Percentiles rank a stretch among this genome's conserved stretches.
These are phyloP conservation scores for Maudiozyma pseudohumilis DNA, from an alignment of 805 yeast species.

Conservation along the genomic window DNA sequence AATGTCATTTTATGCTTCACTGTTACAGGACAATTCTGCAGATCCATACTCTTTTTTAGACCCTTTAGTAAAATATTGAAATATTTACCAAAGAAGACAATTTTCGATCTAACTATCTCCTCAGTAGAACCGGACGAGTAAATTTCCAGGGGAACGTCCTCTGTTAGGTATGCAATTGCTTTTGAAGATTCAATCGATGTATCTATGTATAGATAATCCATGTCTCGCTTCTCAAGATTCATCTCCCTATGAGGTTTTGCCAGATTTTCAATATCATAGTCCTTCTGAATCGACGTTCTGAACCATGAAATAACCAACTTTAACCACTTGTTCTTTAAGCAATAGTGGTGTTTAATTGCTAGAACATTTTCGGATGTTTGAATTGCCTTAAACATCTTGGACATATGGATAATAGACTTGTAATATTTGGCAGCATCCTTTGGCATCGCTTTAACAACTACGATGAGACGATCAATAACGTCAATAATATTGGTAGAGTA, in stretches of 20 bases:
- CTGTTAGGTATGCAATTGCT: constrained; percentile 46
- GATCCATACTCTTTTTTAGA: constrained; percentile 30
- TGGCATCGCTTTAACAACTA: constrained; percentile 20
- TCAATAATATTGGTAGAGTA: constrained; percentile 29
- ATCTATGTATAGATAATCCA: constrained; percentile 43
- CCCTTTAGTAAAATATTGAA: constrained; percentile 49
- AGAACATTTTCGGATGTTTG: constrained; percentile 21
- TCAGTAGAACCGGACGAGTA: constrained; percentile 45
- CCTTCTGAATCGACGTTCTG: constrained; percentile 39
- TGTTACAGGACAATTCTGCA: constrained; percentile 30
- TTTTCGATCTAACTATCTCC: constrained; percentile 45
- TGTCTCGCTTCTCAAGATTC: constrained; percentile 32
- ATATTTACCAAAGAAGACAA: constrained; percentile 57
- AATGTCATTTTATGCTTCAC: constrained; percentile 44
- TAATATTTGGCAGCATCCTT: constrained; percentile 19
- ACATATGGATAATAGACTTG: constrained; percentile 27
- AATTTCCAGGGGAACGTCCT: constrained; percentile 47
- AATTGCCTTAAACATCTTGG: constrained; percentile 27
- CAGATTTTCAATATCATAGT: constrained; percentile 26
- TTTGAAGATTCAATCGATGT: constrained; percentile 56
- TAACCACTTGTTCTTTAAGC: constrained; percentile 39
- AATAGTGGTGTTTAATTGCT: constrained; percentile 35
- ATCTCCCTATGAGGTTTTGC: constrained; percentile 29
- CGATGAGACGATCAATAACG: constrained; percentile 27
- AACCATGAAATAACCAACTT: constrained; percentile 44